These are phyloP conservation scores for Jamesozyma jinghongensis DNA, from an alignment of 805 yeast genomes.

Conservation along the genomic window DNA sequence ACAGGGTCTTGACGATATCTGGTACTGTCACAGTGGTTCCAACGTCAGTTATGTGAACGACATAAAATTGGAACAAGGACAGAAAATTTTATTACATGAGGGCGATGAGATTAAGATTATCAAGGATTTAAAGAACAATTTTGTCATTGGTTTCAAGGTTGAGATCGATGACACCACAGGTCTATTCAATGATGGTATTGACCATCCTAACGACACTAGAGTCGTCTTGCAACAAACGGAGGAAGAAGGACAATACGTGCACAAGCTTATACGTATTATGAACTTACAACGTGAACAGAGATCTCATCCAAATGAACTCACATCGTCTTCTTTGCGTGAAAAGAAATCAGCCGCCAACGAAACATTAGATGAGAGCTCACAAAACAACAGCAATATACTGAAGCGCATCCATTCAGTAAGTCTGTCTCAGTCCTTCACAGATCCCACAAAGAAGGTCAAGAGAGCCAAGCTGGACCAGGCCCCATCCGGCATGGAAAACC, in stretches of 20 bases:
- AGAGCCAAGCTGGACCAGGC: constrained; percentile 26
- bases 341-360: too few relatives aligned
- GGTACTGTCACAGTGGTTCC: constrained; percentile 73
- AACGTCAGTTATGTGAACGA: constrained; percentile 71
- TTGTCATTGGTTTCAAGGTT: constrained; percentile 46
- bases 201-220: constrained; percentile 10
- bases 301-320: neutral
- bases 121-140: constrained; percentile 45
- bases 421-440: constrained; percentile 20
- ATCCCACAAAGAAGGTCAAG: constrained; percentile 22
- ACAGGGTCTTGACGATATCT: constrained; percentile 60
- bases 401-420: constrained; percentile 23
- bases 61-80: constrained; percentile 47
- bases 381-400: constrained; percentile 6
- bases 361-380: neutral
- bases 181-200: constrained; percentile 43
- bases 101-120: constrained; percentile 63
- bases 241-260: constrained; percentile 18
- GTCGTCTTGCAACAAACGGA: constrained; percentile 16
- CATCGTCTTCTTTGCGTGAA: neutral
- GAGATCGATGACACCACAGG: constrained; percentile 55
- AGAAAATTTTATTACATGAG: constrained; percentile 50
- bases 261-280: constrained; percentile 17
- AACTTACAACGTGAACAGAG: constrained; percentile 10
- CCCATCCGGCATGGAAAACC: neutral